A percentile compares a stretch with the other conserved stretches of the same genome.
Conservation (phyloP, 2,329 filamentous ascomycete species). For the Fusarium decemcellulare region DNA sequence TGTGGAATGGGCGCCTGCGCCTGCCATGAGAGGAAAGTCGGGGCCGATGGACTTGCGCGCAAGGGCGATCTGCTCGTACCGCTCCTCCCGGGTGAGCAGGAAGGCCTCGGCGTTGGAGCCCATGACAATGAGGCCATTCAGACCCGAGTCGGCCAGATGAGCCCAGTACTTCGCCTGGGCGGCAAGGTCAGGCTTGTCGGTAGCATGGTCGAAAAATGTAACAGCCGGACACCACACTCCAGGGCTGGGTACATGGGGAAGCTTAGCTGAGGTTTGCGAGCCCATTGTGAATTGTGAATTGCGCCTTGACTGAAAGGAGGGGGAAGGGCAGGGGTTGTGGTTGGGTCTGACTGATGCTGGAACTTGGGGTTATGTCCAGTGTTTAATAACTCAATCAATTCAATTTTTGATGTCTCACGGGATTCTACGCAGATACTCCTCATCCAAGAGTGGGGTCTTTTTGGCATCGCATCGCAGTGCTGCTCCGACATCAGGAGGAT, state of each 20-base stretch:
- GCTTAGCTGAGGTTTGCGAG: slow-evolving; percentile 28
- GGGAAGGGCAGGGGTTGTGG: no score
- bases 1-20: slow-evolving; percentile 75
- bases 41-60: slow-evolving; percentile 85
- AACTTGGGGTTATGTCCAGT: neutral
- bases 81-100: slow-evolving; percentile 71
- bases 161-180: slow-evolving; percentile 65
- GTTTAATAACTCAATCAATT: slow-evolving; percentile 9
- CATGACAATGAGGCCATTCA: slow-evolving; percentile 67
- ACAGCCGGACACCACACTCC: slow-evolving; percentile 67
- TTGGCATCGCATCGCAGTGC: slow-evolving; percentile 28
- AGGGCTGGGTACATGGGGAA: slow-evolving; percentile 47
- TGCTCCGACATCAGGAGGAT: slow-evolving; percentile 16
- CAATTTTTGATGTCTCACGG: neutral
- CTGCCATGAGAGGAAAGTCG: slow-evolving; percentile 88
- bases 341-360: neutral
- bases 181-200: slow-evolving; percentile 63
- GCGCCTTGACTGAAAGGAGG: neutral
- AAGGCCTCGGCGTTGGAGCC: slow-evolving; percentile 71
- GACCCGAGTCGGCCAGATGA: slow-evolving; percentile 64
- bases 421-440: slow-evolving; percentile 16
- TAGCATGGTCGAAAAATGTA: slow-evolving; percentile 66
- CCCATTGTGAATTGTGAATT: slow-evolving; percentile 19
- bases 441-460: slow-evolving; percentile 34
- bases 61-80: slow-evolving; percentile 67